These are phyloP conservation scores for Mucor sp. DNA, from an alignment of 371 early-diverging fungal genomes.

Conservation along the genomic window DNA sequence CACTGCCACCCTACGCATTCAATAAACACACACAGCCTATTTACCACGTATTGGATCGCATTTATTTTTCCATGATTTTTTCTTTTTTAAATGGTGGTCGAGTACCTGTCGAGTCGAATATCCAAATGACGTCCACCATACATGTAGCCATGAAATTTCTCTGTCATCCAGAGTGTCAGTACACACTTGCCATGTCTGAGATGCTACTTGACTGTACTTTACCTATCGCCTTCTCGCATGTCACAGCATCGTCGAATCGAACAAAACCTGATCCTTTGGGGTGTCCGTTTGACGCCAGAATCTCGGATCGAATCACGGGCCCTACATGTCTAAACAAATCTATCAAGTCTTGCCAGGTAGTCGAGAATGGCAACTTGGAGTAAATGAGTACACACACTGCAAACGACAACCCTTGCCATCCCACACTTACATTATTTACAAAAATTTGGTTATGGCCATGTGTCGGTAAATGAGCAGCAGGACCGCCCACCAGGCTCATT, in stretches of 20 bases:
- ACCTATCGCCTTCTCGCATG: constrained; percentile 67
- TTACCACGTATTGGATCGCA: background rate
- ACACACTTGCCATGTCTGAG: background rate
- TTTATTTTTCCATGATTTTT: background rate
- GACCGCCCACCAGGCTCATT: constrained; percentile 41
- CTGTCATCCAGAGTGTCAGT: constrained; percentile 13
- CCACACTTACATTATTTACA: constrained; percentile 59
- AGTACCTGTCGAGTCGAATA: constrained; percentile 48
- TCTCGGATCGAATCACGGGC: constrained; percentile 56
- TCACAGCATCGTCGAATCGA: constrained; percentile 57
- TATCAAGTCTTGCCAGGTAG: constrained; percentile 67
- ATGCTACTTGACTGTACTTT: constrained; percentile 8
- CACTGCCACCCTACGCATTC: background rate
- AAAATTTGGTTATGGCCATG: constrained; percentile 57
- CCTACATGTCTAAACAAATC: constrained; percentile 68
- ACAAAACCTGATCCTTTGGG: constrained; percentile 68
- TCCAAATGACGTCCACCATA: constrained; percentile 63
- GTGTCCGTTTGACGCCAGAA: constrained; percentile 51
- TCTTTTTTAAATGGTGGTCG: constrained; percentile 18
- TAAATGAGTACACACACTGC: constrained; percentile 14
- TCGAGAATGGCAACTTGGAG: constrained; percentile 68
- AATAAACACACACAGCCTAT: background rate
- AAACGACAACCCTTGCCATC: too few relatives aligned
- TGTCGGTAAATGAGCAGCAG: constrained; percentile 42
- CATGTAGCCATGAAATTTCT: constrained; percentile 60